These are phyloP conservation scores for Pilatotrama ljubarskyi DNA, from an alignment of 768 basidiomycete species.

Conservation along the genomic window DNA sequence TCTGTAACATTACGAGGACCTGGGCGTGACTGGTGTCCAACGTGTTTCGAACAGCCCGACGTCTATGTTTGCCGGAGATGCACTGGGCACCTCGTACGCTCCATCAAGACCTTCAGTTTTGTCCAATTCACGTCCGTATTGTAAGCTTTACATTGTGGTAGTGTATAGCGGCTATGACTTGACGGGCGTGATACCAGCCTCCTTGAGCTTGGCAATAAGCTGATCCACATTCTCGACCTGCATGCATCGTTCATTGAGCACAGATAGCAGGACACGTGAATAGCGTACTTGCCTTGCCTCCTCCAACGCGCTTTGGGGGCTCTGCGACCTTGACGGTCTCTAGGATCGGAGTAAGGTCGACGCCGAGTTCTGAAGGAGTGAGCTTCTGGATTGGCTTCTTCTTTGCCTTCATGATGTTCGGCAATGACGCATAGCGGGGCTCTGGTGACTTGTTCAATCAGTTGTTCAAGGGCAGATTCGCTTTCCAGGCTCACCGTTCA, in stretches of 20 bases:
- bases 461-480: no score
- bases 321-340: conserved; percentile 88
- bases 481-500: conserved; percentile 59
- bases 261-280: background rate
- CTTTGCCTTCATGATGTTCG: conserved; percentile 99
- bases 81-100: background rate
- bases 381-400: conserved; percentile 94
- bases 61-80: background rate
- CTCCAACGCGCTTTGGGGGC: conserved; percentile 88
- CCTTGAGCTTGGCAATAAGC: conserved; percentile 84
- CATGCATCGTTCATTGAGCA: background rate
- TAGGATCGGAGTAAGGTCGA: conserved; percentile 81
- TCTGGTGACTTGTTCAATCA: conserved; percentile 45
- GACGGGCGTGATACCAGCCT: conserved; percentile 60
- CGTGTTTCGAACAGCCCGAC: background rate
- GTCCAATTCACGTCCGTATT: background rate
- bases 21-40: background rate
- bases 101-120: background rate
- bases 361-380: conserved; percentile 71
- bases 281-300: conserved; percentile 65
- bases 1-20: background rate
- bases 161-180: conserved; percentile 15
- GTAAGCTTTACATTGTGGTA: background rate
- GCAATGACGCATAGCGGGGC: conserved; percentile 95
- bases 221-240: conserved; percentile 86